Conservation (phyloP, 805 yeast species). For the Kluyveromyces aestuarii region DNA sequence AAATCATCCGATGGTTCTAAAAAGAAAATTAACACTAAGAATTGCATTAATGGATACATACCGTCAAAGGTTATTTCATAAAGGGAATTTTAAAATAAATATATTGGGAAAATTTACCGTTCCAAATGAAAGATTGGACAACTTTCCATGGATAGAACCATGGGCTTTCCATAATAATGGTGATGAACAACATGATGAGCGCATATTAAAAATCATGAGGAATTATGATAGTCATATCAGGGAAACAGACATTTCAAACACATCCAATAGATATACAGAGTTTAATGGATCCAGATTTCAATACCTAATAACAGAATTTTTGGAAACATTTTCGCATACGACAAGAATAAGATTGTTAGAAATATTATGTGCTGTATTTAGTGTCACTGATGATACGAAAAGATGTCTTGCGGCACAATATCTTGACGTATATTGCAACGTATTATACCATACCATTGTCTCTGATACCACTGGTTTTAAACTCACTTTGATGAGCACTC, state of each 20-base stretch:
- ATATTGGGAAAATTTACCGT: slow-evolving; percentile 23
- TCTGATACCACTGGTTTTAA: slow-evolving; percentile 17
- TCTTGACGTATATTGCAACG: slow-evolving; percentile 69
- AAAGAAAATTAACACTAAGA: slow-evolving; percentile 12
- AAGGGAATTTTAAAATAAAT: slow-evolving; percentile 13
- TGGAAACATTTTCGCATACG: slow-evolving; percentile 12
- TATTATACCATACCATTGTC: slow-evolving; percentile 21
- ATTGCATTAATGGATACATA: slow-evolving; percentile 18
- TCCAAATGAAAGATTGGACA: slow-evolving; percentile 16
- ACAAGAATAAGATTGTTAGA: slow-evolving; percentile 15
- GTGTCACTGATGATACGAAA: slow-evolving; percentile 38
- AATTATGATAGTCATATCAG: slow-evolving; percentile 17
- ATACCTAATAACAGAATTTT: slow-evolving; percentile 25
- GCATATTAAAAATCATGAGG: slow-evolving; percentile 10
- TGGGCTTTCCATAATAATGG: slow-evolving; percentile 17
- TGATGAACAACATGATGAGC: slow-evolving; percentile 8
- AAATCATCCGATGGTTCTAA: slow-evolving; percentile 5
- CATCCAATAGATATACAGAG: slow-evolving; percentile 16
- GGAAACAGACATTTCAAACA: slow-evolving; percentile 8
- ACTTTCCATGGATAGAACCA: slow-evolving; percentile 20
- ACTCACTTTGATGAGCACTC: slow-evolving; percentile 17
- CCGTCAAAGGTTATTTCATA: slow-evolving; percentile 13
- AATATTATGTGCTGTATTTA: slow-evolving; percentile 15
- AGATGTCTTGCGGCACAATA: slow-evolving; percentile 52
- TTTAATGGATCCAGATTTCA: slow-evolving; percentile 35